Percentiles rank a stretch among this genome's conserved stretches.
These are phyloP conservation scores for Planoprotostelium fungivorum DNA, from an alignment of 78 protist species.

Conservation along the genomic window DNA sequence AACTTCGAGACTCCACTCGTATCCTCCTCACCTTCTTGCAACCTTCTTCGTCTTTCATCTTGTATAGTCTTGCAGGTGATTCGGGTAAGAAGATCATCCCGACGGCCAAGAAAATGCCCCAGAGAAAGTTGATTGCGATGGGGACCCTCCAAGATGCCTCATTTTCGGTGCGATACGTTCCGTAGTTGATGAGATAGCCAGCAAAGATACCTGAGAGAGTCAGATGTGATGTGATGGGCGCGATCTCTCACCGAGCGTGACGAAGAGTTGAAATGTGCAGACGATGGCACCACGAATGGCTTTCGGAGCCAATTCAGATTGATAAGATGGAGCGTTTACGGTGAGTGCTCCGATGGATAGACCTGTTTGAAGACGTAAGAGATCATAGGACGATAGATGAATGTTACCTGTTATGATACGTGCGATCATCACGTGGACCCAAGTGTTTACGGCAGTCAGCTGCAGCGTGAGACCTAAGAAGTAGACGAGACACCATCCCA, in stretches of 20 bases:
- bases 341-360: neutral
- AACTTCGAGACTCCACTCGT: neutral
- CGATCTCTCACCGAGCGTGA: neutral
- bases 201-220: neutral
- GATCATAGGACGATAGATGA: too few relatives aligned
- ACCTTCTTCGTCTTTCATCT: neutral
- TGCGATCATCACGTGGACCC: neutral
- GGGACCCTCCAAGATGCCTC: neutral
- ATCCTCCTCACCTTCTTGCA: neutral
- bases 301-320: neutral
- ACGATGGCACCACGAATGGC: neutral
- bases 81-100: neutral
- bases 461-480: neutral
- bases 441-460: neutral
- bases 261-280: neutral
- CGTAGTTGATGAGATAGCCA: neutral
- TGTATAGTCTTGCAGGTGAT: neutral
- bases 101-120: neutral
- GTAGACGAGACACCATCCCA: neutral
- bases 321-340: neutral
- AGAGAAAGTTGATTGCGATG: neutral
- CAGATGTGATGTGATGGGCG: neutral
- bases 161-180: neutral
- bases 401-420: too few relatives aligned
- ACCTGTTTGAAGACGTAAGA: neutral